Base-by-base conservation (phyloP, 2,329 filamentous ascomycete genomes). In the Penicillium olsonii region DNA sequence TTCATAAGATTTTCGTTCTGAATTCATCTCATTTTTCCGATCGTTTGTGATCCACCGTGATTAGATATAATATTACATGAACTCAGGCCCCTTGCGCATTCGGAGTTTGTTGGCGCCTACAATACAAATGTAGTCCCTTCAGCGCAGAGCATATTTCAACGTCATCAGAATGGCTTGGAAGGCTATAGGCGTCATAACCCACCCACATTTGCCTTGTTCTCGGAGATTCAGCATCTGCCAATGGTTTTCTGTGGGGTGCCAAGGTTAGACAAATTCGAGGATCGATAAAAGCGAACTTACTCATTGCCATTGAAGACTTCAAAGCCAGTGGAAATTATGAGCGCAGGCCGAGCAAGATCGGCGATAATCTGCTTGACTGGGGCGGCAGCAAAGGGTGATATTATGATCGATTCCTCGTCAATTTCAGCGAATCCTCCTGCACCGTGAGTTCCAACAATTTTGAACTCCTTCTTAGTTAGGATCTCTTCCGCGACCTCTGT, bases 351-450 rank as follows among this genome's bases (percentile, higher is more conserved):
- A 52, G 47, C 50, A 42, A 59, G 39, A 52, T 59, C 56, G 33
- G 56, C 56, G 47, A 59, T 55, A 22, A 59, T 59, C 52, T 59
- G 54, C 54, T 57, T 59, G 19, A 59, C 49, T 48, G 47, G 56
- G 12, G 52, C 54, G 45, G 54, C 48, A 54, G 50, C 22, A 55
- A 52, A 53, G 14, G 52, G 17, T 35, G 56, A 55, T 55, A 59
- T 59, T 14, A 57, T 20, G 34, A 59, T 59, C 19, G 54, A 57
- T 37, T 54, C 42, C 2, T 59, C 50, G 47, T 59, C 55, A 17
- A 58, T 56, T 54, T 59, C 53, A 39, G 50, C 53, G 41, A 59
- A 59, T 53, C 53, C 55, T 44, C 50, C 55, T 40, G 48, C 53
- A 41, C 57, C 50, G 40, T 59, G 35, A 34, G 44, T 24, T 37